Base-by-base conservation (phyloP, 1,139 yeast genomes). In the Saccharomycopsis crataegensis region DNA sequence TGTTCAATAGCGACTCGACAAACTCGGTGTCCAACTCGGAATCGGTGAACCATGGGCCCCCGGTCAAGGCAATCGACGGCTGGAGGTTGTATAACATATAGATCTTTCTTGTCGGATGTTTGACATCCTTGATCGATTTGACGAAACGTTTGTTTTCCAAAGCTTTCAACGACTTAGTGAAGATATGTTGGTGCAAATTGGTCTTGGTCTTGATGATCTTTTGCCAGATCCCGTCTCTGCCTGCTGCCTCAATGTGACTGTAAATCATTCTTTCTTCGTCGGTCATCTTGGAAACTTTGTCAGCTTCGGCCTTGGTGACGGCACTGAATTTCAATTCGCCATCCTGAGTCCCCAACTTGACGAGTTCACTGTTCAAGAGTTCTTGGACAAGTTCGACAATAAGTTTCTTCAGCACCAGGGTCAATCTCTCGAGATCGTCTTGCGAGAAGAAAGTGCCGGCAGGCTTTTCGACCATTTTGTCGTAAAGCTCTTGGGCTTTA, bases 1-100 rank as follows among this genome's bases (percentile, higher is more conserved):
- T 93, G 31, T 88, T 81, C 59, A 88, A 70, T 57, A 93, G 71
- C 49, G 89, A 83, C 61, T 89, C 94, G 57, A 93, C 91, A 65
- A 93, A 93, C 66, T 91, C 99, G 3, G 91, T 83, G 65, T 93
- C 99, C 58, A 93, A 76, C 67, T 93, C 99, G 38, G 91, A 82
- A 66, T 94, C 99, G 0, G 98, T 90, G 67, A 91, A 94, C 99
- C 99, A 93, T 2, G 99, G 99, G 1, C 99, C 99, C 58, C 99
- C 99, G 0, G 99, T 93, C 46, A 93, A 94, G 62, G 91, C 98
- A 41, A 88, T 82, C 4, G 96, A 85, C 8, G 99, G 99, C 66
- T 89, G 96, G 61, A 94, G 71, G 64, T 89, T 85, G 66, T 90
- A 91, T 58, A 94, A 75, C 98, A 93, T 93, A 70, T 90, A 94